Base-by-base conservation (phyloP, 2,329 filamentous ascomycete genomes). In the Tolypocladium tundrense region DNA sequence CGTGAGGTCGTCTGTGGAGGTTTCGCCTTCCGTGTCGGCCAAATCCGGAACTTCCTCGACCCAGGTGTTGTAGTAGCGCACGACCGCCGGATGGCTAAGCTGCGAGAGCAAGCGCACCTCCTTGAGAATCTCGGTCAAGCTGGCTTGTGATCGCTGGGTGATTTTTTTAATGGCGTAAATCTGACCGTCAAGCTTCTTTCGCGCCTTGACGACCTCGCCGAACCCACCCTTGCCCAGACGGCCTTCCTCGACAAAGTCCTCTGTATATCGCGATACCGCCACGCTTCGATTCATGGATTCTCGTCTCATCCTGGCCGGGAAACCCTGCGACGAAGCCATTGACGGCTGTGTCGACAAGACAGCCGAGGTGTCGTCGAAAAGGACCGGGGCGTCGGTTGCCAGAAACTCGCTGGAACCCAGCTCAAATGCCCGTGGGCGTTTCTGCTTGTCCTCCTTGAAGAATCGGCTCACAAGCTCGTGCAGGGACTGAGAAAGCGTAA, bases 81-180 rank as follows among this genome's bases (percentile, higher is more conserved):
- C 91, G 16, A 87, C 84, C 27, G 84, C 80, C 4, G 92, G 92
- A 71, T 97, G 93, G 66, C 95, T 97, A 58, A 99, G 81, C 60
- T 91, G 85, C n/a, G 93, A 96, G 19, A 99, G 78, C 10, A 97
- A 76, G 69, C 92, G 88, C 45, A 97, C 93, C 70, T 94, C 90
- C 57, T 89, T 91, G 33, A 93, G 70, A 14, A 92, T 86, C 68
- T 96, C 89, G 0, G 88, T 92, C 43, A 97, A 77, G 59, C 88
- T 90, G 59, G 86, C 81, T 33, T 88, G 83, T 1, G 90, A 90
- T 55, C 87, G 87, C 64, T 94, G 90, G 1, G 86, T 90, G 61
- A 99, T 94, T 70, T 97, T 97, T 72, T 99, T 99, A 69, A 99
- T 90, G 21, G 94, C 94, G 72, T 97, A 99, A 50, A 95, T 87